These are phyloP conservation scores for Trichosanthes cucumerina DNA, from an alignment of 306 rosid species.

Conservation along the genomic window DNA sequence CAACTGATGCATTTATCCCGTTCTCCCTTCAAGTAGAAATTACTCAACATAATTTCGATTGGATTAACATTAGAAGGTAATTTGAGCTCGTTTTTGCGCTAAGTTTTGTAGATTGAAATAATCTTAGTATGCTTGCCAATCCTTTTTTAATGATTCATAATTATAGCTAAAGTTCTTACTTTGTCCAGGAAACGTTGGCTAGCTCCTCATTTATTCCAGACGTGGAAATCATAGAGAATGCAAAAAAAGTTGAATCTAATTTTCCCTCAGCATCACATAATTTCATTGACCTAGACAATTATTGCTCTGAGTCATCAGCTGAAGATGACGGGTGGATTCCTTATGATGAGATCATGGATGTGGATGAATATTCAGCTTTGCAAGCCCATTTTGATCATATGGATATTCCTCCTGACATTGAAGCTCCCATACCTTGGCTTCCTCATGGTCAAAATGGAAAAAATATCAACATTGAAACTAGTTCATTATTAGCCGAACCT, in stretches of 20 bases:
- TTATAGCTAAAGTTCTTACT: background rate
- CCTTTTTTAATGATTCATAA: background rate
- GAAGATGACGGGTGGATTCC: constrained; percentile 28
- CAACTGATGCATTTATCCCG: background rate
- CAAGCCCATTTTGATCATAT: constrained; percentile 59
- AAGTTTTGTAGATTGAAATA: background rate
- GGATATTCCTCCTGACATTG: constrained; percentile 67
- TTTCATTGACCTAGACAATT: constrained; percentile 36
- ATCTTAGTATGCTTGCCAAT: background rate
- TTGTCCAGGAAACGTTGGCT: constrained; percentile 3
- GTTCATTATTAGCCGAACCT: constrained; percentile 17
- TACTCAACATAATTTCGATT: background rate
- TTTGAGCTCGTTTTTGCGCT: background rate
- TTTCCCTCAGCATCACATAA: constrained; percentile 26
- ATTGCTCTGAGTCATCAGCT: constrained; percentile 35
- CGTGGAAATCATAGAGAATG: constrained; percentile 27
- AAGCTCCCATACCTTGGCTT: constrained; percentile 71
- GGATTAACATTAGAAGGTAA: background rate
- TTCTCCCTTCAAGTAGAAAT: background rate
- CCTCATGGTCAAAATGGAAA: constrained; percentile 17
- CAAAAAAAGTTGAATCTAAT: constrained; percentile 31
- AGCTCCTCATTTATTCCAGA: constrained; percentile 17
- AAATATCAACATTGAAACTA: constrained; percentile 21
- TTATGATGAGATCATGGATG: constrained; percentile 42
- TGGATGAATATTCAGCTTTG: constrained; percentile 39